Conservation (phyloP, 768 basidiomycete species). For the Hydnomerulius pinastri region DNA sequence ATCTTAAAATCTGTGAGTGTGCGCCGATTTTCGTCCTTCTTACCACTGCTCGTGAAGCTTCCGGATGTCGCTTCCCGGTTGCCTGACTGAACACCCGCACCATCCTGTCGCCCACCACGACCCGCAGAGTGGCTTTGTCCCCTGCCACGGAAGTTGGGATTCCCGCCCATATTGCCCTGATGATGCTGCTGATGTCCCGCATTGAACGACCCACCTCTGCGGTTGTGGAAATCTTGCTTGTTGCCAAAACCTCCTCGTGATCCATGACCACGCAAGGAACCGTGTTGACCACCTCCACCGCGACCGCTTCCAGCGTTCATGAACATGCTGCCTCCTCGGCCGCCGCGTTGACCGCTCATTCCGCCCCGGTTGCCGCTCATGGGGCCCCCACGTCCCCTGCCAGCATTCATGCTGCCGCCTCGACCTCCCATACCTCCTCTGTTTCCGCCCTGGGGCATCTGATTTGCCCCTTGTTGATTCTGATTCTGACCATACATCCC, state of each 20-base stretch:
- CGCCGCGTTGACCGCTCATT: slow-evolving; percentile 42
- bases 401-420: slow-evolving; percentile 36
- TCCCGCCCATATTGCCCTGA: slow-evolving; percentile 39
- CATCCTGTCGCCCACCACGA: slow-evolving; percentile 43
- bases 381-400: slow-evolving; percentile 50
- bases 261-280: slow-evolving; percentile 59
- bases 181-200: slow-evolving; percentile 42
- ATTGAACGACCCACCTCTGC: slow-evolving; percentile 66
- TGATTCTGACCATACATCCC: slow-evolving; percentile 33
- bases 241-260: slow-evolving; percentile 67
- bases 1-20: slow-evolving; percentile 99
- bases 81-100: slow-evolving; percentile 35
- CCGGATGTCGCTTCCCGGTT: slow-evolving; percentile 51
- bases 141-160: slow-evolving; percentile 57
- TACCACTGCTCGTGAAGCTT: slow-evolving; percentile 55
- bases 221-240: slow-evolving; percentile 62
- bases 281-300: slow-evolving; percentile 47
- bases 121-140: slow-evolving; percentile 53
- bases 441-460: slow-evolving; percentile 41
- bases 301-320: slow-evolving; percentile 41
- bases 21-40: slow-evolving; percentile 86
- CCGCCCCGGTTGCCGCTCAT: slow-evolving; percentile 48
- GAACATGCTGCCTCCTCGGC: slow-evolving; percentile 39
- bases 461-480: slow-evolving; percentile 46
- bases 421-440: slow-evolving; percentile 50